phyloP scores from a whole-genome alignment of 495 filamentous ascomycete genomes.

The Cenococcum geophilum region DNA sequence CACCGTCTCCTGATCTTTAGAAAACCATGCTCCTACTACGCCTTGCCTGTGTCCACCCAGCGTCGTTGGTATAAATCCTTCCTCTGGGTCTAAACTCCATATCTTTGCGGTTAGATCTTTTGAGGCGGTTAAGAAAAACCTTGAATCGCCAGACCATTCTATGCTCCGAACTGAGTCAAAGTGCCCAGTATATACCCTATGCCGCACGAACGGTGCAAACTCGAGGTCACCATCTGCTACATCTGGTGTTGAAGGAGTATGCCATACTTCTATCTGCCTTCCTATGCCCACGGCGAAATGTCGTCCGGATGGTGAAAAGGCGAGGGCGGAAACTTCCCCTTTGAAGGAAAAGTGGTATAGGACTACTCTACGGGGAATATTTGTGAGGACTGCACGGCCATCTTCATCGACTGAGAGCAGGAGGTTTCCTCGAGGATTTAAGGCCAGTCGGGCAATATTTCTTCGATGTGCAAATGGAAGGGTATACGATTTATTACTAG shows the following conservation, averaged over 20 bases:
- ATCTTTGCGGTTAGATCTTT: slow-evolving; percentile 89
- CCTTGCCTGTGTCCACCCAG: slow-evolving; percentile 83
- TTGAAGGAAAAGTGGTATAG: slow-evolving; percentile 95
- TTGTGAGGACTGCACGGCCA: slow-evolving; percentile 86
- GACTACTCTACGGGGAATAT: slow-evolving; percentile 73
- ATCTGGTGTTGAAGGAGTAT: slow-evolving; percentile 82
- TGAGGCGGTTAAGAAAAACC: slow-evolving; percentile 85
- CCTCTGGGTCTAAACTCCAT: slow-evolving; percentile 85
- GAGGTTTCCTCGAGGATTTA: slow-evolving; percentile 83
- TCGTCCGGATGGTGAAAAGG: slow-evolving; percentile 85
- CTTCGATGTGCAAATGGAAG: slow-evolving; percentile 90
- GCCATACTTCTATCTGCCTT: slow-evolving; percentile 86
- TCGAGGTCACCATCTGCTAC: slow-evolving; percentile 75
- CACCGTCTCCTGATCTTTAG: slow-evolving; percentile 77
- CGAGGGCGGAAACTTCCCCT: slow-evolving; percentile 69
- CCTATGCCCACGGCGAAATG: slow-evolving; percentile 84
- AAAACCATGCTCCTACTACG: slow-evolving; percentile 86
- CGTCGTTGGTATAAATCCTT: slow-evolving; percentile 82
- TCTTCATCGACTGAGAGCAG: slow-evolving; percentile 90
- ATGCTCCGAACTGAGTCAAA: slow-evolving; percentile 79
- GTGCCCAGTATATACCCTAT: slow-evolving; percentile 79
- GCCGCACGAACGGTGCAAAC: slow-evolving; percentile 87
- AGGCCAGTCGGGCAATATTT: slow-evolving; percentile 80
- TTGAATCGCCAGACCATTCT: slow-evolving; percentile 90
- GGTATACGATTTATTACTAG: slow-evolving; percentile 90